Evolutionary conservation across 2,329 filamentous ascomycete genomes (phyloP).

Genomic region (Colletotrichum sp.): DNA sequence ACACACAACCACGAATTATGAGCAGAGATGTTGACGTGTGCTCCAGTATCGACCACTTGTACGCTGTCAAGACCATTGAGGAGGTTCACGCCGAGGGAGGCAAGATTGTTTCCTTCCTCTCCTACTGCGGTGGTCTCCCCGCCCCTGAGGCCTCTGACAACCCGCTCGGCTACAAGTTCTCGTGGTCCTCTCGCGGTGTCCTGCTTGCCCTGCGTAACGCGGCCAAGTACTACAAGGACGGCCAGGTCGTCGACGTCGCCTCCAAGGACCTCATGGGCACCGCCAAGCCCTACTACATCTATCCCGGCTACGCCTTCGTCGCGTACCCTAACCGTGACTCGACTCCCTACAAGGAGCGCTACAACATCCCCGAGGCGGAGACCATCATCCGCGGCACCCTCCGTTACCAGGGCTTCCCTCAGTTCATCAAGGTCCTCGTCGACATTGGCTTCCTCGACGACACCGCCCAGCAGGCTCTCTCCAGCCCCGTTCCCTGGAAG

Average conservation of each 20-base stretch:
- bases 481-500: conserved; percentile 77
- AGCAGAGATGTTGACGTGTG: neutral
- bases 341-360: conserved; percentile 85
- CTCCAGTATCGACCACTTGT: conserved; percentile 68
- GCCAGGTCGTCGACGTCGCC: conserved; percentile 71
- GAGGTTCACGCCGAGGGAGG: conserved; percentile 87
- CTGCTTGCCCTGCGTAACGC: conserved; percentile 85
- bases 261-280: conserved; percentile 78
- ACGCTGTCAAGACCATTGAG: conserved; percentile 87
- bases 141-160: conserved; percentile 80
- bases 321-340: conserved; percentile 94
- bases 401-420: conserved; percentile 86
- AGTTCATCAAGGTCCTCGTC: conserved; percentile 86
- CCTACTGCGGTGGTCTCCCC: conserved; percentile 83
- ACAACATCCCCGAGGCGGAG: conserved; percentile 89
- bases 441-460: conserved; percentile 90
- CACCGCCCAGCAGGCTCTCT: conserved; percentile 67
- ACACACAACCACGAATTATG: neutral
- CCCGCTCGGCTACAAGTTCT: conserved; percentile 94
- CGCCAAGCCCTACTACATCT: conserved; percentile 91
- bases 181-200: conserved; percentile 80
- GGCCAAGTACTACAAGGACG: conserved; percentile 83
- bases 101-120: conserved; percentile 82
- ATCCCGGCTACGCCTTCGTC: conserved; percentile 87
- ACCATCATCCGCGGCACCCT: conserved; percentile 78